phyloP scores from a whole-genome alignment of 2,329 filamentous ascomycete genomes.

The Amauroascus niger region DNA sequence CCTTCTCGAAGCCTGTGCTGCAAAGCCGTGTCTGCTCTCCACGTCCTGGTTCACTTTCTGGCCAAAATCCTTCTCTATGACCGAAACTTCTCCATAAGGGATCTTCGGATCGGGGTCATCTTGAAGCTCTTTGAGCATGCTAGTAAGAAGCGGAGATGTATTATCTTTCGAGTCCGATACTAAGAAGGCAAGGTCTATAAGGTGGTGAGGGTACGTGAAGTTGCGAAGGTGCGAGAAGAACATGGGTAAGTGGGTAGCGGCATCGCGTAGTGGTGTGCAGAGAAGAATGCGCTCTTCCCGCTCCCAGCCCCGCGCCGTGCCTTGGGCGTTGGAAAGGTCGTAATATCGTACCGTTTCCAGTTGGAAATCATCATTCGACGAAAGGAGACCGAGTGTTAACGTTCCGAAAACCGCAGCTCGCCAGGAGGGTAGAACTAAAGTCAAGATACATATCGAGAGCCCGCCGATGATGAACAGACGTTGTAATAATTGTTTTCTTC shows the following conservation, averaged over 20 bases:
- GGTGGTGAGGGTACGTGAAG: conserved; percentile 91
- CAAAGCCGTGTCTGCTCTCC: conserved; percentile 93
- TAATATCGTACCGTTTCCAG: conserved; percentile 96
- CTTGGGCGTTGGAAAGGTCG: conserved; percentile 82
- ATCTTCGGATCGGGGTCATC: conserved; percentile 66
- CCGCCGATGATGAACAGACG: conserved; percentile 53
- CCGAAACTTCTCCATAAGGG: conserved; percentile 89
- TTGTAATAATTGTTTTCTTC: conserved; percentile 61
- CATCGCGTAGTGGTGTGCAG: conserved; percentile 88
- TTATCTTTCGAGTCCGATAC: conserved; percentile 96
- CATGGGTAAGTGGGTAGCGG: conserved; percentile 84
- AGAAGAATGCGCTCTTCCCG: conserved; percentile 89
- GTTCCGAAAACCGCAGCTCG: conserved; percentile 51
- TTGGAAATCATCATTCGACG: conserved; percentile 59
- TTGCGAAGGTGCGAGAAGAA: conserved; percentile 97
- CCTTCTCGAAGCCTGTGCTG: conserved; percentile 81
- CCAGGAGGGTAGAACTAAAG: conserved; percentile 69
- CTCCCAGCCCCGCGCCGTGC: conserved; percentile 89
- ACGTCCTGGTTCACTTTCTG: conserved; percentile 97
- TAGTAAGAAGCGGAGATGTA: conserved; percentile 65
- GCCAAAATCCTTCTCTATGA: conserved; percentile 97
- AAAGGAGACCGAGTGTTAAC: conserved; percentile 61
- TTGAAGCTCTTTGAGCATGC: conserved; percentile 70
- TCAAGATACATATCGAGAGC: conserved; percentile 50
- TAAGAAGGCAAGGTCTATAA: conserved; percentile 92